phyloP scores from a whole-genome alignment of 306 rosid genomes.

The Quercus berberidifolia region DNA sequence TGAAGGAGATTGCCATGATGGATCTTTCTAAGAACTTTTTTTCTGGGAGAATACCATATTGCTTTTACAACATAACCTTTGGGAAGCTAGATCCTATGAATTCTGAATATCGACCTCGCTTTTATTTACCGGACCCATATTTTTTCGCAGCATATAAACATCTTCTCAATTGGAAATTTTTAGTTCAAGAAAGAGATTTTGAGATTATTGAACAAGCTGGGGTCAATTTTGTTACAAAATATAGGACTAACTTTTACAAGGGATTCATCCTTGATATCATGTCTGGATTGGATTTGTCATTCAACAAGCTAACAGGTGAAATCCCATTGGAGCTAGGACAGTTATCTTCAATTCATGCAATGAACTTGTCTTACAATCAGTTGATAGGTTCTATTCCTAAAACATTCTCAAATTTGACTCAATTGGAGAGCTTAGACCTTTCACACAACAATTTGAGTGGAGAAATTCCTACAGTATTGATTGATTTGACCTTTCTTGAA shows the following conservation, averaged over 20 bases:
- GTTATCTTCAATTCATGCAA: background rate
- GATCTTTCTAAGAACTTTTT: constrained; percentile 7
- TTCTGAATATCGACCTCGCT: rapidly evolving
- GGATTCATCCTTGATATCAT: constrained; percentile 5
- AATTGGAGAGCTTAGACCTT: background rate
- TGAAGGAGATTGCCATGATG: background rate
- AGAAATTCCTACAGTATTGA: too few species aligned
- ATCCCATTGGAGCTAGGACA: background rate
- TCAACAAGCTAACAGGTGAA: background rate
- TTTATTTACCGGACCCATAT: rapidly evolving
- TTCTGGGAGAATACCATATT: too few species aligned
- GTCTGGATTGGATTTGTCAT: background rate
- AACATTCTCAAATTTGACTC: background rate
- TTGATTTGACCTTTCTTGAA: too few species aligned
- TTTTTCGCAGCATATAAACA: too few species aligned
- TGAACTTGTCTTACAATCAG: constrained; percentile 20
- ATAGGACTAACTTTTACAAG: background rate
- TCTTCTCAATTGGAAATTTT: too few species aligned
- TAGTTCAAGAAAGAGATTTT: rapidly evolving
- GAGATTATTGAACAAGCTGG: background rate
- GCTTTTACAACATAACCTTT: too few species aligned
- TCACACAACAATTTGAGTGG: background rate
- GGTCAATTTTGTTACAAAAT: constrained; percentile 16
- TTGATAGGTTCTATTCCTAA: constrained; percentile 7
- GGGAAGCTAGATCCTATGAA: background rate